Evolutionary conservation across 495 filamentous ascomycete genomes (phyloP).

Genomic region (Daldinia caldariorum): DNA sequence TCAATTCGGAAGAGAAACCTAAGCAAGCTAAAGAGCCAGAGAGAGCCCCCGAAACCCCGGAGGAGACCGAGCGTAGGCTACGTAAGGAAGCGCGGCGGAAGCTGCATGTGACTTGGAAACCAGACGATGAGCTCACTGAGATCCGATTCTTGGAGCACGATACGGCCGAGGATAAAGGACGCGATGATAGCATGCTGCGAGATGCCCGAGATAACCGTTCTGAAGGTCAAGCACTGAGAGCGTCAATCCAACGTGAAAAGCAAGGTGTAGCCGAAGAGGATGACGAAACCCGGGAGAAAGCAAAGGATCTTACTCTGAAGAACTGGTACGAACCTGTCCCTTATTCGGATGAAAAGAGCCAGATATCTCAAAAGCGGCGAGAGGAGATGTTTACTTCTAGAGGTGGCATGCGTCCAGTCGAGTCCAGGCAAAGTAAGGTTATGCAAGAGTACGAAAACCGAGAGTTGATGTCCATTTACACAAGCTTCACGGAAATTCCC

Average conservation of each 20-base stretch:
- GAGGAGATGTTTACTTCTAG: conserved; percentile 68
- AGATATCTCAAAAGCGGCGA: conserved; percentile 62
- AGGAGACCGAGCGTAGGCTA: conserved; percentile 75
- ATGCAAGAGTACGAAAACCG: conserved; percentile 77
- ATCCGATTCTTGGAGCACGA: conserved; percentile 80
- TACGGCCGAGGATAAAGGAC: conserved; percentile 77
- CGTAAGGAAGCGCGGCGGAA: conserved; percentile 81
- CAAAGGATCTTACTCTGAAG: conserved; percentile 43
- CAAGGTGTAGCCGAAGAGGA: conserved; percentile 70
- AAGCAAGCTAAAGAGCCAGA: conserved; percentile 62
- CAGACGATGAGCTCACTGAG: conserved; percentile 75
- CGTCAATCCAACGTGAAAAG: conserved; percentile 53
- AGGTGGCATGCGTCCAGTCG: conserved; percentile 67
- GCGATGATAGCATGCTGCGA: conserved; percentile 69
- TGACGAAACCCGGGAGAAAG: conserved; percentile 27
- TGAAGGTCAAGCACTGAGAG: conserved; percentile 77
- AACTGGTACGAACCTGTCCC: conserved; percentile 43
- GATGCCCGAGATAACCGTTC: conserved; percentile 76
- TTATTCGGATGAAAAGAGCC: background rate
- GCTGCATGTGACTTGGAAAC: conserved; percentile 70
- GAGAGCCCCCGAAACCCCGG: conserved; percentile 70
- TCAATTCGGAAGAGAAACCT: conserved; percentile 47
- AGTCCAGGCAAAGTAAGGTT: conserved; percentile 70
- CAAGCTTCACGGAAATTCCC: conserved; percentile 77
- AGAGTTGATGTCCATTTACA: conserved; percentile 87